A percentile compares a stretch with the other conserved stretches of the same genome.
phyloP scores from a whole-genome alignment of 331 rosid genomes.

The Malus hybrid region DNA sequence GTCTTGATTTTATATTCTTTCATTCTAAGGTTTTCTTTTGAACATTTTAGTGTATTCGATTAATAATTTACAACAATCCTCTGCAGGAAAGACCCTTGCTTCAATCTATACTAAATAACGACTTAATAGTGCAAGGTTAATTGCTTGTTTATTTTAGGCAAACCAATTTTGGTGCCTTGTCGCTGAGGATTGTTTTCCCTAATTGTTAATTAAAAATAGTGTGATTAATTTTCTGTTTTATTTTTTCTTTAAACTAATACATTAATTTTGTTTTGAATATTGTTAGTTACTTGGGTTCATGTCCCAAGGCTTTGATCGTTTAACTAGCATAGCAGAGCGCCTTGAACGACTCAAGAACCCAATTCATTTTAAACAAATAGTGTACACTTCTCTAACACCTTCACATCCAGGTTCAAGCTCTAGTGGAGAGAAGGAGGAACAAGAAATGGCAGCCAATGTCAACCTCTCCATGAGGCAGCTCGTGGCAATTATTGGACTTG shows the following conservation, averaged over 20 bases:
- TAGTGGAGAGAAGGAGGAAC: not conserved
- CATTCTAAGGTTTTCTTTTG: too few species aligned
- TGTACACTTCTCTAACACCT: not conserved
- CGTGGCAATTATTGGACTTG: not conserved
- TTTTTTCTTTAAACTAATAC: not conserved
- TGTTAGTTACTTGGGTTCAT: not conserved
- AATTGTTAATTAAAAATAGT: not conserved
- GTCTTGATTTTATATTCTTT: too few species aligned
- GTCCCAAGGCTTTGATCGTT: not conserved
- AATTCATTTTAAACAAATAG: not conserved
- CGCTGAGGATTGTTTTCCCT: not conserved
- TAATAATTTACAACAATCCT: not conserved
- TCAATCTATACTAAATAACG: not conserved
- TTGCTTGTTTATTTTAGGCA: not conserved
- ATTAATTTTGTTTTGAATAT: not conserved
- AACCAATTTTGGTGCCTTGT: not conserved
- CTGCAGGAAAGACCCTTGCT: not conserved
- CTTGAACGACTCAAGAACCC: not conserved
- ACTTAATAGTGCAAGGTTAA: not conserved
- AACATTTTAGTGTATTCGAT: not conserved
- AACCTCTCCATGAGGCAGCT: not conserved
- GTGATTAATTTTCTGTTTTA: not conserved
- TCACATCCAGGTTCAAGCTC: not conserved
- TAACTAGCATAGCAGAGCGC: not conserved
- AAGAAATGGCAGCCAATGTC: not conserved